Evolutionary conservation across 306 rosid genomes (phyloP).

Genomic region (Prunus campanulata): DNA sequence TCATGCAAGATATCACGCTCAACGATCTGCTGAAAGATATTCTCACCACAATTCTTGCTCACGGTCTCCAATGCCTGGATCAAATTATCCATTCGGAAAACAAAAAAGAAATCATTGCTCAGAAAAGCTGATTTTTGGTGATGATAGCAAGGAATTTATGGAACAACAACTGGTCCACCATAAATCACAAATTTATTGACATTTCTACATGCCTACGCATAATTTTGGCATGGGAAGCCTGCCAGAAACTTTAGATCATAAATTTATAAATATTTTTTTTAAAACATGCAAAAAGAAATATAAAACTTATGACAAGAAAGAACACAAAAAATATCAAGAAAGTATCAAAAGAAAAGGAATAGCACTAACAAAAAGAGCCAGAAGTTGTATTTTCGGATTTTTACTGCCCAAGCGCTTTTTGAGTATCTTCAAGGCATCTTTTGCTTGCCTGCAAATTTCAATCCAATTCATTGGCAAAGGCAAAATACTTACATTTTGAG

Average conservation of each 20-base stretch:
- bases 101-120: slow-evolving; percentile 14
- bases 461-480: slow-evolving; percentile 21
- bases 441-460: slow-evolving; percentile 79
- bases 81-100: slow-evolving; percentile 16
- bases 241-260: slow-evolving; percentile 4
- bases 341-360: slow-evolving; percentile 13
- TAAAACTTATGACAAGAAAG: not conserved
- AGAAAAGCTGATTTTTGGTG: slow-evolving; percentile 16
- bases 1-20: slow-evolving; percentile 91
- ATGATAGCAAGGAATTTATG: not conserved
- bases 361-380: slow-evolving; percentile 86
- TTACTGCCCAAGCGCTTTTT: slow-evolving; percentile 79
- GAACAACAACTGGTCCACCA: not conserved
- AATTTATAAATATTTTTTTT: not conserved
- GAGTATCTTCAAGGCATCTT: slow-evolving; percentile 88
- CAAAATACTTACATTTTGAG: slow-evolving; percentile 12
- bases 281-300: not conserved
- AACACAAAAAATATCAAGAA: slow-evolving; percentile 6
- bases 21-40: slow-evolving; percentile 72
- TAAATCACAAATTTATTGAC: not conserved
- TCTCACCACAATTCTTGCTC: slow-evolving; percentile 93
- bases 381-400: slow-evolving; percentile 79
- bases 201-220: not conserved
- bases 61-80: slow-evolving; percentile 86
- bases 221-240: not conserved